These are phyloP conservation scores for Starmerella stellata DNA, from an alignment of 805 yeast genomes.

Conservation along the genomic window DNA sequence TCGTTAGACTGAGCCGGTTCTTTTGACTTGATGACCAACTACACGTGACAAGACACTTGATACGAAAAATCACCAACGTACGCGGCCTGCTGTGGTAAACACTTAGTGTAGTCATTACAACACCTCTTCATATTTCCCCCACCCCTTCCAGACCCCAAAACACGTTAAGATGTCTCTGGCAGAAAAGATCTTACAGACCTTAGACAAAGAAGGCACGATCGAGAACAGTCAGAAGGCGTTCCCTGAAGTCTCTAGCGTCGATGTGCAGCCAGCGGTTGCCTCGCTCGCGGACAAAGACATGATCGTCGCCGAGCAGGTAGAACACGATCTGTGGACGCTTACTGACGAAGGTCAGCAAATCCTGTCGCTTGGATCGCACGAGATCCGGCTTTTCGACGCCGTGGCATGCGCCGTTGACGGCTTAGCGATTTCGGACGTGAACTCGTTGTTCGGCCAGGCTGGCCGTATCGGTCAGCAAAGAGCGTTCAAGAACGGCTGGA, in stretches of 20 bases:
- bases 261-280: conserved; percentile 50
- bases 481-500: conserved; percentile 97
- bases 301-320: conserved; percentile 55
- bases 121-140: too few species aligned
- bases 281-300: conserved; percentile 72
- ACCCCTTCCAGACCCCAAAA: too few species aligned
- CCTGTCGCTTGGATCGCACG: conserved; percentile 72
- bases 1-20: too few species aligned
- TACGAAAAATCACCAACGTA: not conserved
- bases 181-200: conserved; percentile 22
- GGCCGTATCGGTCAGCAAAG: conserved; percentile 92
- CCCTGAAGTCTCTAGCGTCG: conserved; percentile 30
- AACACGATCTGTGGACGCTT: conserved; percentile 55
- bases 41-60: too few species aligned
- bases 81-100: not conserved
- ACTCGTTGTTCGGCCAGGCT: conserved; percentile 50
- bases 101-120: too few species aligned
- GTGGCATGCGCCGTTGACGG: conserved; percentile 62
- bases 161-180: conserved; percentile 9
- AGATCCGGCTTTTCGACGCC: conserved; percentile 56
- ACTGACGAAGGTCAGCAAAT: conserved; percentile 72
- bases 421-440: conserved; percentile 53
- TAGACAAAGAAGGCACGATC: conserved; percentile 43
- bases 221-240: conserved; percentile 51
- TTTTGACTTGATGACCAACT: too few species aligned